Evolutionary conservation across 768 basidiomycete genomes (phyloP), one percentile per base, ranked within the genome.

Genomic region (Boletus vermiculosoides): DNA sequence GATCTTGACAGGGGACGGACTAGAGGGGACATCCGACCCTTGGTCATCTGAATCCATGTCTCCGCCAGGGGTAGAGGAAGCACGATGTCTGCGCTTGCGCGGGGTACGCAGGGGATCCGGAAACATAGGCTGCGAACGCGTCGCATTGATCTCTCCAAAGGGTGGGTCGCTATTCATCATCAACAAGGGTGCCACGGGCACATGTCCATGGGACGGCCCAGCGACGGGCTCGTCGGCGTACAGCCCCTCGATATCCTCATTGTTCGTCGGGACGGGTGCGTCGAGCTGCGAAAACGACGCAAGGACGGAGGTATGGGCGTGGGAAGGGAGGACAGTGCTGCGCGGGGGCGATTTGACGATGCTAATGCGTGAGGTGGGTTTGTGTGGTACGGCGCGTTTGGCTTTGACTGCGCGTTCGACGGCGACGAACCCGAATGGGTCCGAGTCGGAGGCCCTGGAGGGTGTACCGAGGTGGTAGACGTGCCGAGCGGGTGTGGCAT

Each of bases 401-500:
- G 68, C 74, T 61, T 80, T 81, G 58, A 84, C 65, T 48, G 76
- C 79, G 50, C 73, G 75, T 64, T 85, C 83, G 0, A 81, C 75
- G 18, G 82, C 80, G 33, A 82, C 72, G 58, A 85, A 83, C 0
- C 83, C 83, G 57, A 85, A 85, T 0, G 82, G 83, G 57, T 85
- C 83, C 0, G 80, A 80, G 39, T 67, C 70, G 22, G 67, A 70
- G 8, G 63, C 49, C 4, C 45, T 67, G 42, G 63, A 59, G 5
- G 71, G 69, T 1, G 65, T 60, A 20, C 52, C 59, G 7, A 69
- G 56, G 11, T 53, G 20, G 23, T 72, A 68, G 34, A 68, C 60
- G 28, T 62, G 55, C 7, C 57, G 63, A 15, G 51, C 51, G 5
- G 58, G 52, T 34, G 55, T 50, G 13, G 25, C 25, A 25, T 25